Base-by-base conservation (phyloP, 2,329 filamentous ascomycete species). In the Arthroderma sp. region DNA sequence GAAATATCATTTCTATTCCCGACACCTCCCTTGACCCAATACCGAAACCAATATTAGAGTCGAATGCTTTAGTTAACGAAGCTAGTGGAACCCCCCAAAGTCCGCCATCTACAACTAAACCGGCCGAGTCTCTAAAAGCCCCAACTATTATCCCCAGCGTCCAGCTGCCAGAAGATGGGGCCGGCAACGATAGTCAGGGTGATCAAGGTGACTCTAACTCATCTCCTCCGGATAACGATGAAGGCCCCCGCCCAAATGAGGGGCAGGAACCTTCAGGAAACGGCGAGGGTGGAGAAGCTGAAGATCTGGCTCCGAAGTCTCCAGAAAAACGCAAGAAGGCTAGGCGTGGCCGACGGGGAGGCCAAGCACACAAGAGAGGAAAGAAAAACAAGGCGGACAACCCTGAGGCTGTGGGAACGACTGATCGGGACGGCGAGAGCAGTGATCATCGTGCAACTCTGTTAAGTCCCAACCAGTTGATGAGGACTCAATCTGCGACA, bases 291-390 rank as follows among this genome's bases (percentile, higher is more conserved):
- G 55, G 61, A 8, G 61, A 64, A 6, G 48, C 53, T 9, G 55
- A 61, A 8, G 61, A 59, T 38, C 43, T 50, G 55, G 4, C 44
- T 28, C n/a, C 50, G 52, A 40, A 58, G 52, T 29, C 47, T 52
- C 10, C 68, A 68, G 36, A 68, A 66, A 48, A 80, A 55, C 81
- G 82, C 61, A 82, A 78, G 57, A 84, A 82, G 58, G 72, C 75
- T 0, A 80, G 83, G 45, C 72, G 83, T 45, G 83, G 83, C 3
- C 73, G 77, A n/a, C 74, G 83, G 40, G 83, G 82, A 22, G 83
- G 83, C 2, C 74, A 82, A 58, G 78, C 82, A 48, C 75, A 77
- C 50, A 76, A 76, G 48, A 65, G 65, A 28, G 62, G 61, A 42
- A 66, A 61, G 38, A 80, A 76, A 51, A 71, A 69, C 9, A 71